Percentiles rank a stretch among this genome's conserved stretches.
Evolutionary conservation across 2,329 filamentous ascomycete genomes (phyloP).

Genomic region (Hypoxylon sp.): DNA sequence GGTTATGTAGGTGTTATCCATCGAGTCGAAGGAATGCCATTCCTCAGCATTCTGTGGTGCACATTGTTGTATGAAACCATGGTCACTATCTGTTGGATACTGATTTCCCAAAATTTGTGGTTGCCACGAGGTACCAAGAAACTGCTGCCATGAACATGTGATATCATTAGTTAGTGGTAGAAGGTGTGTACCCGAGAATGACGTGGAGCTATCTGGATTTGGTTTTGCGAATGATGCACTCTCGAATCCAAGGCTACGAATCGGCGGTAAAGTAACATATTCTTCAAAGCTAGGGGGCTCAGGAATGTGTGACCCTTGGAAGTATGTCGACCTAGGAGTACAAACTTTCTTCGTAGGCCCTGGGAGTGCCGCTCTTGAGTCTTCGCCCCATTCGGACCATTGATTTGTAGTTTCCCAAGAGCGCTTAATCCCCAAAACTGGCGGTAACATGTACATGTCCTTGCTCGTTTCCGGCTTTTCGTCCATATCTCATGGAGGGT

Average conservation of each 20-base stretch:
- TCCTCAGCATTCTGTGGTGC: not conserved
- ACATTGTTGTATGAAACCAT: not conserved
- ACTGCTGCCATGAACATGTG: not conserved
- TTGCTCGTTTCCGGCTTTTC: not conserved
- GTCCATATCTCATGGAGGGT: slow-evolving; percentile 8
- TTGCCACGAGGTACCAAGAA: not conserved
- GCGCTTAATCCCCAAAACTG: slow-evolving; percentile 21
- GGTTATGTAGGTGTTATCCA: not conserved
- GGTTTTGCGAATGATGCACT: not conserved
- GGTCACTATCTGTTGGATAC: not conserved
- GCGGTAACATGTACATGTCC: not conserved
- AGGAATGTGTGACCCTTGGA: not conserved
- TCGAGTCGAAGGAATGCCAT: not conserved
- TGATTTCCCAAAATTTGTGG: not conserved
- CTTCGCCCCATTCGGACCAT: not conserved
- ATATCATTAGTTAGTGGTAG: not conserved
- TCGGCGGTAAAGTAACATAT: not conserved
- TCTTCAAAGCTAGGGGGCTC: not conserved
- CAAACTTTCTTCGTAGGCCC: slow-evolving; percentile 13
- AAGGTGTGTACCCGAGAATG: not conserved
- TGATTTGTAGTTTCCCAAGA: slow-evolving; percentile 15
- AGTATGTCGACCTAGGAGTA: not conserved
- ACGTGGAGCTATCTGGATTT: not conserved
- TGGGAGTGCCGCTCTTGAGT: not conserved
- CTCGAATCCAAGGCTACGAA: not conserved